phyloP scores from a whole-genome alignment of 2,329 filamentous ascomycete species.

The Cladosporium halotolerans region DNA sequence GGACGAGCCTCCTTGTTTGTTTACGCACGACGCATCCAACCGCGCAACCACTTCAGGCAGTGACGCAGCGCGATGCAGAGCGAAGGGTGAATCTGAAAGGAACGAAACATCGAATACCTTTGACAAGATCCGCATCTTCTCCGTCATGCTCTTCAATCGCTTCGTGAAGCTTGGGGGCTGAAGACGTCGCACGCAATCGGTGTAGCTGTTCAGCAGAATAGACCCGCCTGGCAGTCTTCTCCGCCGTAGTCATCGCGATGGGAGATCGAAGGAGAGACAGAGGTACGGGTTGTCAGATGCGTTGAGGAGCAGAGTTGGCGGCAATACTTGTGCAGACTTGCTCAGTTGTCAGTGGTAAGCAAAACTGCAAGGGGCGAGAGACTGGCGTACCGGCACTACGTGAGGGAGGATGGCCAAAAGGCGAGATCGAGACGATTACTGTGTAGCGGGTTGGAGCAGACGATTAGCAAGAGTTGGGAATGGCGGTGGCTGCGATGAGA shows the following conservation, averaged over 20 bases:
- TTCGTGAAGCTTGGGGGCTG: conserved; percentile 30
- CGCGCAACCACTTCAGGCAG: neutral
- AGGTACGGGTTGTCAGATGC: neutral
- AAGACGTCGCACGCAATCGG: conserved; percentile 28
- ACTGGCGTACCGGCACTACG: neutral
- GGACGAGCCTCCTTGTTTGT: neutral
- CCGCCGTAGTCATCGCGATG: conserved; percentile 10
- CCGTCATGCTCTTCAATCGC: conserved; percentile 31
- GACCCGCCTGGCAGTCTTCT: conserved; percentile 27
- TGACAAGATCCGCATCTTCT: conserved; percentile 32
- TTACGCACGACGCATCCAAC: neutral
- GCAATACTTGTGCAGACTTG: neutral
- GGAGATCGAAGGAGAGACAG: neutral
- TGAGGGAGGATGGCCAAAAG: neutral
- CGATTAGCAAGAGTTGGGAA: conserved; percentile 31
- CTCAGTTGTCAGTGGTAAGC: neutral
- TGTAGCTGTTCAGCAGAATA: conserved; percentile 34
- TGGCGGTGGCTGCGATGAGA: conserved; percentile 26
- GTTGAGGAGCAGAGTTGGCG: neutral
- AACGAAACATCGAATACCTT: conserved; percentile 24
- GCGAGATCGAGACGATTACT: too few relatives aligned
- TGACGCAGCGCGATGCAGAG: neutral
- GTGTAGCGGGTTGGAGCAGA: conserved; percentile 1
- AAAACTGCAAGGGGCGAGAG: neutral
- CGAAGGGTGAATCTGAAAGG: neutral